phyloP scores from a whole-genome alignment of 805 yeast genomes.

The Myxozyma lipomycoides region DNA sequence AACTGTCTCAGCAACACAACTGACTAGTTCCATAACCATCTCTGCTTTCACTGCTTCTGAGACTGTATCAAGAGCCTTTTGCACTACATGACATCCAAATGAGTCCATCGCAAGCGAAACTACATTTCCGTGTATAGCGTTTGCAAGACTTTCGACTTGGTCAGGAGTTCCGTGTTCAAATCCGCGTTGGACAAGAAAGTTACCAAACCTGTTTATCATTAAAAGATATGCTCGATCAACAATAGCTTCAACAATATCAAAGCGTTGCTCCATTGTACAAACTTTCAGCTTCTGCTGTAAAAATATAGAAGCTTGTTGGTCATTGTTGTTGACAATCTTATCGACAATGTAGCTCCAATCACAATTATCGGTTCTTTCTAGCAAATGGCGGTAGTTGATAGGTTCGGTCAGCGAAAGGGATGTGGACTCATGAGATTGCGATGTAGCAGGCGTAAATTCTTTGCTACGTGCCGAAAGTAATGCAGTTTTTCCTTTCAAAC shows the following conservation, averaged over 20 bases:
- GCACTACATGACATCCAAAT: slow-evolving; percentile 45
- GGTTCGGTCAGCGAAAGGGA: slow-evolving; percentile 29
- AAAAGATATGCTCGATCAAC: slow-evolving; percentile 33
- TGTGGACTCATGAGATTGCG: neutral
- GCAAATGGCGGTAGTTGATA: slow-evolving; percentile 35
- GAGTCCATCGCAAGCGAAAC: slow-evolving; percentile 37
- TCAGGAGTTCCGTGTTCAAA: slow-evolving; percentile 38
- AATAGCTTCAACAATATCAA: slow-evolving; percentile 35
- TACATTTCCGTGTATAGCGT: slow-evolving; percentile 35
- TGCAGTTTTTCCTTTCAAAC: neutral
- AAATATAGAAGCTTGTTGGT: slow-evolving; percentile 43
- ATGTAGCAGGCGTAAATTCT: slow-evolving; percentile 17
- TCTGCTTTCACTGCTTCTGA: slow-evolving; percentile 31
- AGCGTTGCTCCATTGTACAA: slow-evolving; percentile 34
- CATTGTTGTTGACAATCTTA: slow-evolving; percentile 36
- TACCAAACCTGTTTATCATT: slow-evolving; percentile 43
- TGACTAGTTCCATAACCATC: slow-evolving; percentile 40
- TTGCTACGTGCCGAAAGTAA: slow-evolving; percentile 19
- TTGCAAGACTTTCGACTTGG: slow-evolving; percentile 32
- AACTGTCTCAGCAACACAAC: slow-evolving; percentile 35
- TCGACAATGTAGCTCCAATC: slow-evolving; percentile 37
- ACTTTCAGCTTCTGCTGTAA: slow-evolving; percentile 41
- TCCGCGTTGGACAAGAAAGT: slow-evolving; percentile 42
- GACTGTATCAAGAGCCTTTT: slow-evolving; percentile 40
- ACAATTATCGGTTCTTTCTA: slow-evolving; percentile 33